Conservation (phyloP, 208 protist species). For the Leishmania amazonensis region DNA sequence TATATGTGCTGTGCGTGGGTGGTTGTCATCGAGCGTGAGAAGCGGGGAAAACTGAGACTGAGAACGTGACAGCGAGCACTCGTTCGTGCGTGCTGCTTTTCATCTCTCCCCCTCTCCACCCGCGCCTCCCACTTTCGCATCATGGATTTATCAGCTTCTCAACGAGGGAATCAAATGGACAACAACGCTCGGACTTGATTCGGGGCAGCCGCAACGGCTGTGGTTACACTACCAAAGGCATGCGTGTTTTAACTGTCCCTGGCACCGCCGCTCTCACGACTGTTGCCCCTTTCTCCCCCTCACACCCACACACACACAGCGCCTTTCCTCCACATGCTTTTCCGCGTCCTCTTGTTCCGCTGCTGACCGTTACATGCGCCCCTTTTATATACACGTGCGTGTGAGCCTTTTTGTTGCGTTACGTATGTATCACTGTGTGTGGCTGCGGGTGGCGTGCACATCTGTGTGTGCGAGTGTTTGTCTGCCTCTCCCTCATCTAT, state of each 20-base stretch:
- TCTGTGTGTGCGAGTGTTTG: background rate
- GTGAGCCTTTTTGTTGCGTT: background rate
- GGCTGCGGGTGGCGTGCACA: background rate
- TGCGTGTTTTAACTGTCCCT: background rate
- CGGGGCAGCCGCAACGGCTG: background rate
- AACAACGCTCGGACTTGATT: background rate
- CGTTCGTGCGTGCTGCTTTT: background rate
- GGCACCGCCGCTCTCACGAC: background rate
- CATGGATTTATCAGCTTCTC: background rate
- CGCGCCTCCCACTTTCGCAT: background rate
- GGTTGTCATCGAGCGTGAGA: background rate
- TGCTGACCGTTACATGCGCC: background rate
- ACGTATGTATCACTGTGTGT: background rate
- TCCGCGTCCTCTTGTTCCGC: background rate
- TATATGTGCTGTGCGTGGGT: background rate
- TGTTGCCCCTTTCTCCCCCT: background rate
- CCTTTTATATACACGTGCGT: background rate
- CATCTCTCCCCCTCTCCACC: background rate
- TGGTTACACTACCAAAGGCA: background rate
- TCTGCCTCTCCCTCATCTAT: constrained; percentile 8
- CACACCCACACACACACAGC: background rate
- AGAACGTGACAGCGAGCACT: background rate
- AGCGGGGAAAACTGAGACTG: background rate
- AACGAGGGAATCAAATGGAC: background rate
- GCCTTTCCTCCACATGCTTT: background rate